These are phyloP conservation scores for Silene uniflora DNA, from an alignment of 148 eudicot species.

Conservation along the genomic window DNA sequence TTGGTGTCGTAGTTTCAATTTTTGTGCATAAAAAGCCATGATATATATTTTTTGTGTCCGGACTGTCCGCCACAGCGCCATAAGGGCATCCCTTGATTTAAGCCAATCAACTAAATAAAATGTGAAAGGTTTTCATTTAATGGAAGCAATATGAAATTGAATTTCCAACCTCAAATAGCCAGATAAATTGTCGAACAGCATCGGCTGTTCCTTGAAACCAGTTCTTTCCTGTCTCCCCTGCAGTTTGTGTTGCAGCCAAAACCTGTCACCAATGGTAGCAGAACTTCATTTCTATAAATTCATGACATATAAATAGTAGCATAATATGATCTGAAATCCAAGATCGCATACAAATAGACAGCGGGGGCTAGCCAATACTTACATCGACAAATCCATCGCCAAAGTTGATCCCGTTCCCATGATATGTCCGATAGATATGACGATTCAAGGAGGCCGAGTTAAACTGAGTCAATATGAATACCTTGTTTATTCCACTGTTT, in stretches of 20 bases:
- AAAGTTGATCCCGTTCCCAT: slow-evolving; percentile 81
- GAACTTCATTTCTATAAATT: background rate
- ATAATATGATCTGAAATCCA: background rate
- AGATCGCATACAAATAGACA: background rate
- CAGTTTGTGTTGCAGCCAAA: slow-evolving; percentile 93
- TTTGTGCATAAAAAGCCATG: too few species aligned
- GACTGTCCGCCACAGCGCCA: too few species aligned
- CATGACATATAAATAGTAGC: background rate
- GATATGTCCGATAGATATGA: slow-evolving; percentile 83
- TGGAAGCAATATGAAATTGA: background rate
- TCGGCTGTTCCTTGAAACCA: slow-evolving; percentile 99
- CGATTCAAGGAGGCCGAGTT: slow-evolving; percentile 96
- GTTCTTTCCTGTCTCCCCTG: slow-evolving; percentile 81
- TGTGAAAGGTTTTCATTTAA: background rate
- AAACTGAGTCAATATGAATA: slow-evolving; percentile 81
- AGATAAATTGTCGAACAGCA: slow-evolving; percentile 86
- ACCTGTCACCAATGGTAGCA: slow-evolving; percentile 41
- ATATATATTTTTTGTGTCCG: too few species aligned
- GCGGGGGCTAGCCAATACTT: background rate
- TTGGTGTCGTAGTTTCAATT: too few species aligned
- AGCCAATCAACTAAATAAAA: background rate
- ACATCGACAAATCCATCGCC: slow-evolving; percentile 99
- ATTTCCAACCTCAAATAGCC: slow-evolving; percentile 78
- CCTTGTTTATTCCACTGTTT: slow-evolving; percentile 88
- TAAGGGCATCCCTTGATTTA: background rate